Conservation (phyloP, 352 stramenopile species). For the Phytopythium boreale region DNA sequence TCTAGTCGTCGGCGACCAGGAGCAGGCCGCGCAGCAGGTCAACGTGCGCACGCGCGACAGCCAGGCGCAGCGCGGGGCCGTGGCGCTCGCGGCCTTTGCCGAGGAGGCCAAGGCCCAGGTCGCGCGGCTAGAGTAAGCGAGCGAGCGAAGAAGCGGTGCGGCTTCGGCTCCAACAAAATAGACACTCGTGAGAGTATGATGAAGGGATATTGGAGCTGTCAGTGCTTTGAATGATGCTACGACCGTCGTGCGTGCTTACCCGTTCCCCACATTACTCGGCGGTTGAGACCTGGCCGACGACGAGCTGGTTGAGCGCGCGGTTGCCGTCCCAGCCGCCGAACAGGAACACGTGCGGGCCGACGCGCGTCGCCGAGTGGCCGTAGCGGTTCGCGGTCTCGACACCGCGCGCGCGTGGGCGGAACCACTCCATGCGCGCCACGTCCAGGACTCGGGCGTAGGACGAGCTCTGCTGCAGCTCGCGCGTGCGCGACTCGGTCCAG, state of each 20-base stretch:
- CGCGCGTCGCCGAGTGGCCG: slow-evolving; percentile 58
- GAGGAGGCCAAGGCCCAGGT: slow-evolving; percentile 52
- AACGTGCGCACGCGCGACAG: slow-evolving; percentile 86
- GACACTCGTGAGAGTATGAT: slow-evolving; percentile 22
- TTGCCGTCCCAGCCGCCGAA: slow-evolving; percentile 85
- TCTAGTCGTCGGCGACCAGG: slow-evolving; percentile 75
- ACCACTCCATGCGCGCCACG: slow-evolving; percentile 65
- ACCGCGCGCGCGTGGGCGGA: slow-evolving; percentile 32
- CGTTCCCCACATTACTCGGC: slow-evolving; percentile 1
- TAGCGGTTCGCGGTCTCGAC: slow-evolving; percentile 62
- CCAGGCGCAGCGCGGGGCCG: slow-evolving; percentile 61
- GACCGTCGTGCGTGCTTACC: neutral
- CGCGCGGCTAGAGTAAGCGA: slow-evolving; percentile 54
- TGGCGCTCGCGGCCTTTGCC: slow-evolving; percentile 50
- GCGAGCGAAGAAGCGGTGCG: neutral
- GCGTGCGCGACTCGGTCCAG: slow-evolving; percentile 26
- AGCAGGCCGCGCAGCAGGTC: slow-evolving; percentile 45
- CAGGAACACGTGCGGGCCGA: slow-evolving; percentile 67
- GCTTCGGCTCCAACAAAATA: slow-evolving; percentile 6
- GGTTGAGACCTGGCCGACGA: slow-evolving; percentile 53
- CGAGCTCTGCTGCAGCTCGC: slow-evolving; percentile 36
- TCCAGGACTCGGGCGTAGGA: slow-evolving; percentile 63
- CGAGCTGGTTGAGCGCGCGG: slow-evolving; percentile 70
- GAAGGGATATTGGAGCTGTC: slow-evolving; percentile 17
- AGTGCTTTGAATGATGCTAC: neutral